These are phyloP conservation scores for Aspergillus glaucus DNA, from an alignment of 2,329 filamentous ascomycete genomes.

Conservation along the genomic window DNA sequence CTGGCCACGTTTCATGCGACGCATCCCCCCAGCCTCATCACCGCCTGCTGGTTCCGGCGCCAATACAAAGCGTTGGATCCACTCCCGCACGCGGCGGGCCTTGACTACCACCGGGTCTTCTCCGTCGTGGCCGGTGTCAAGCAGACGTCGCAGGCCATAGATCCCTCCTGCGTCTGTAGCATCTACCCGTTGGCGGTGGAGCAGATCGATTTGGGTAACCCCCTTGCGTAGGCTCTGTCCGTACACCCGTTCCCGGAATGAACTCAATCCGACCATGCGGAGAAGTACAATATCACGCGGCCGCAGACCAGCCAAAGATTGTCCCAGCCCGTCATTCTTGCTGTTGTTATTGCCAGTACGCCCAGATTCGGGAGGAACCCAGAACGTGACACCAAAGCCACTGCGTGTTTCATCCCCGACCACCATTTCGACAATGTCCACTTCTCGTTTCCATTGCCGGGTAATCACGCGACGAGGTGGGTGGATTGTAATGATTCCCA, in stretches of 20 bases:
- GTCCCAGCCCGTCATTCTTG: constrained; percentile 29
- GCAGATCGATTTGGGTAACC: constrained; percentile 62
- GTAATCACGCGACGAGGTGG: constrained; percentile 63
- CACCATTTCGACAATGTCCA: constrained; percentile 67
- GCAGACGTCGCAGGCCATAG: constrained; percentile 50
- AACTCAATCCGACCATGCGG: constrained; percentile 69
- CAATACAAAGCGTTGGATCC: constrained; percentile 66
- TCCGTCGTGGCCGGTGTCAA: constrained; percentile 16
- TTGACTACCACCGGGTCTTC: constrained; percentile 54
- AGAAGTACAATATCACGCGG: constrained; percentile 72
- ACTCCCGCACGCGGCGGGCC: constrained; percentile 62
- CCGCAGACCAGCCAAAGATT: constrained; percentile 46
- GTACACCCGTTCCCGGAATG: constrained; percentile 71
- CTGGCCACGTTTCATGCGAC: constrained; percentile 13
- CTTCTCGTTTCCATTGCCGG: constrained; percentile 43
- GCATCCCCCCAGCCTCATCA: constrained; percentile 20
- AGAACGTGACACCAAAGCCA: constrained; percentile 78
- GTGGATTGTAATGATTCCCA: constrained; percentile 66
- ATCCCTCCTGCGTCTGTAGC: constrained; percentile 50
- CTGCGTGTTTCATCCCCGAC: constrained; percentile 80
- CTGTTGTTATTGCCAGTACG: constrained; percentile 7
- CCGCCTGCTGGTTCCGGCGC: constrained; percentile 26
- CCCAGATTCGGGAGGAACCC: constrained; percentile 52
- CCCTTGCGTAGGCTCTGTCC: constrained; percentile 72
- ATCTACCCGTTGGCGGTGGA: constrained; percentile 53